phyloP scores from a whole-genome alignment of 2,329 filamentous ascomycete species.

The Myotisia sp. region DNA sequence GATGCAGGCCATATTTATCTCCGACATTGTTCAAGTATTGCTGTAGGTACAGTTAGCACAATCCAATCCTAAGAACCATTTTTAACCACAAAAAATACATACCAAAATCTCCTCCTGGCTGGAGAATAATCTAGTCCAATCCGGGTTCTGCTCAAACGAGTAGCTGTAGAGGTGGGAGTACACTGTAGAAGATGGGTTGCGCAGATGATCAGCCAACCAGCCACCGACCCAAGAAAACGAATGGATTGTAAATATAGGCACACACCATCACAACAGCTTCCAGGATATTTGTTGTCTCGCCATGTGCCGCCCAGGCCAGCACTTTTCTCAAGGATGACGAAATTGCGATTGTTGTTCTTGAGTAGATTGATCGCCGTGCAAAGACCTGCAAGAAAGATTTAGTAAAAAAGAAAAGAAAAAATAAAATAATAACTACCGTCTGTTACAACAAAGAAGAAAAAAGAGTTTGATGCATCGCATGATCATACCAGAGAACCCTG shows the following conservation, averaged over 20 bases:
- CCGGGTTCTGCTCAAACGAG: conserved; percentile 46
- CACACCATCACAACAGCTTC: conserved; percentile 39
- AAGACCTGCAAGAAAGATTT: conserved; percentile 28
- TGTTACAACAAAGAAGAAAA: not conserved
- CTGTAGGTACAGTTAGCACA: conserved; percentile 14
- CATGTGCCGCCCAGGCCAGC: conserved; percentile 41
- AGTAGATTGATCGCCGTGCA: conserved; percentile 46
- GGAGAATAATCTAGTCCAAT: conserved; percentile 45
- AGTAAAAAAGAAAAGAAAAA: no score
- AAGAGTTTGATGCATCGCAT: no score
- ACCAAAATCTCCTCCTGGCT: conserved; percentile 47
- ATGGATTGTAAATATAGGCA: not conserved
- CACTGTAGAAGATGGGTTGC: conserved; percentile 28
- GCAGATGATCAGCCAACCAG: no score
- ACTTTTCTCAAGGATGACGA: conserved; percentile 44
- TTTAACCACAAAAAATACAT: conserved; percentile 5
- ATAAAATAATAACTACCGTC: not conserved
- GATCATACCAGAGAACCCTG: conserved; percentile 40
- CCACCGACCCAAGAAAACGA: not conserved
- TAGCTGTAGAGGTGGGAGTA: conserved; percentile 44
- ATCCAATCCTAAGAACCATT: no score
- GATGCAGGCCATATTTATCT: conserved; percentile 40
- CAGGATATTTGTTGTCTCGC: conserved; percentile 44
- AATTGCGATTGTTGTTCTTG: conserved; percentile 36
- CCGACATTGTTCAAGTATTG: conserved; percentile 41